These are phyloP conservation scores for Ascochyta pisi DNA, from an alignment of 2,329 filamentous ascomycete species.

Conservation along the genomic window DNA sequence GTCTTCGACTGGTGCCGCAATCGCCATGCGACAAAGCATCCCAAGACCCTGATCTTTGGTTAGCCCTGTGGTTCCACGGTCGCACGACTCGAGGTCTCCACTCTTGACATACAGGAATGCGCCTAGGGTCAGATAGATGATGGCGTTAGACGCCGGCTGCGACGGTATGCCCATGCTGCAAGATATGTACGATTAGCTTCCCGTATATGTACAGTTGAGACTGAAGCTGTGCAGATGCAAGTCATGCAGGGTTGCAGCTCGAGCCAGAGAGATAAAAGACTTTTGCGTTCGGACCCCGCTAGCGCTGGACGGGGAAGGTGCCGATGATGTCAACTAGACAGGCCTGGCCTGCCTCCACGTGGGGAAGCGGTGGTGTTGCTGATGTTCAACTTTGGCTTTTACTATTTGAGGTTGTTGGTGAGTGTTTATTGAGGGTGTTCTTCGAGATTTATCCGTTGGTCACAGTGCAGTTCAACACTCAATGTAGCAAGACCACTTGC, in stretches of 20 bases:
- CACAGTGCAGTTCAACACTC: background rate
- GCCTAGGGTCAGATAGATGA: slow-evolving; percentile 82
- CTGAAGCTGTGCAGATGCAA: slow-evolving; percentile 13
- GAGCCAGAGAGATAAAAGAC: slow-evolving; percentile 18
- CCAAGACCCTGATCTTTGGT: slow-evolving; percentile 62
- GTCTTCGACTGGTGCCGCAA: slow-evolving; percentile 69
- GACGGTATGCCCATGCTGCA: slow-evolving; percentile 75
- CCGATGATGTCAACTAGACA: slow-evolving; percentile 27
- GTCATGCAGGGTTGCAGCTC: slow-evolving; percentile 31
- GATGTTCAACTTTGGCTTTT: background rate
- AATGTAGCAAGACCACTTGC: background rate
- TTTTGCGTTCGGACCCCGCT: slow-evolving; percentile 31
- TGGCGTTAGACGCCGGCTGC: slow-evolving; percentile 77
- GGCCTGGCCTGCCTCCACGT: slow-evolving; percentile 3
- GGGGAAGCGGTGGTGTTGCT: slow-evolving; percentile 2
- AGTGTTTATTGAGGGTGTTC: background rate
- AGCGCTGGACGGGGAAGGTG: slow-evolving; percentile 26
- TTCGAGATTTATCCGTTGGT: background rate
- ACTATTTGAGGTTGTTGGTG: background rate
- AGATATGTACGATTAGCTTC: slow-evolving; percentile 3
- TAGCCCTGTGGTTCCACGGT: slow-evolving; percentile 18
- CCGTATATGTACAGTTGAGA: slow-evolving; percentile 14
- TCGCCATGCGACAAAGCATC: slow-evolving; percentile 64
- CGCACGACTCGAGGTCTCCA: slow-evolving; percentile 2
- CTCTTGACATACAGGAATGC: slow-evolving; percentile 70